Percentiles rank a stretch among this genome's conserved stretches.
Evolutionary conservation across 169 alveolate species (phyloP).

Genomic region (Plasmodium ovale): DNA sequence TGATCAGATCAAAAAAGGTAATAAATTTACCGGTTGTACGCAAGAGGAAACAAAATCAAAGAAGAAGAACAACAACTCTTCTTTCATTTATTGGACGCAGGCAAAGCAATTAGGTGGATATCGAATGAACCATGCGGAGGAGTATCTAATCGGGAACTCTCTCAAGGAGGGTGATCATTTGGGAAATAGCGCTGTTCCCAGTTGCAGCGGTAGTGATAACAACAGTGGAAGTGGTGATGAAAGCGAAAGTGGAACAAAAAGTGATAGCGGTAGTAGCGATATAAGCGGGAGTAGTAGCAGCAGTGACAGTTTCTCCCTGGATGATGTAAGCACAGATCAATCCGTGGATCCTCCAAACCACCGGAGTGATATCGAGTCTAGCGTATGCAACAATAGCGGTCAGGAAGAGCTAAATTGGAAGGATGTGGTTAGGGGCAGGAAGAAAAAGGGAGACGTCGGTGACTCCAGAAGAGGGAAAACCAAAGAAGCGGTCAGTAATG

Average conservation of each 20-base stretch:
- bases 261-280: neutral
- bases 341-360: neutral
- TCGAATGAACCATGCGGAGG: neutral
- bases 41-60: neutral
- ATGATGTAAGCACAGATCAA: neutral
- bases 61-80: neutral
- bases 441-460: neutral
- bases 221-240: neutral
- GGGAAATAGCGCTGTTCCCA: no score
- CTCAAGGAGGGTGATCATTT: neutral
- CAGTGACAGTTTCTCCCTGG: neutral
- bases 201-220: neutral
- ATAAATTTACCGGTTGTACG: neutral
- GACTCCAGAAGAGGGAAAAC: neutral
- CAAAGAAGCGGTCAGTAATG: neutral
- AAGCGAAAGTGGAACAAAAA: neutral
- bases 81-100: conserved; percentile 14
- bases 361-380: neutral
- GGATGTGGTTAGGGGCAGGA: neutral
- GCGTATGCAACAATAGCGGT: neutral
- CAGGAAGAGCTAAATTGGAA: no score
- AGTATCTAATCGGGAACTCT: neutral
- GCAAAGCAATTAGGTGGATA: neutral
- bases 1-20: conserved; percentile 12
- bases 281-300: neutral